These are phyloP conservation scores for Tritrichomonas musculus DNA, from an alignment of 208 protist species.

Conservation along the genomic window DNA sequence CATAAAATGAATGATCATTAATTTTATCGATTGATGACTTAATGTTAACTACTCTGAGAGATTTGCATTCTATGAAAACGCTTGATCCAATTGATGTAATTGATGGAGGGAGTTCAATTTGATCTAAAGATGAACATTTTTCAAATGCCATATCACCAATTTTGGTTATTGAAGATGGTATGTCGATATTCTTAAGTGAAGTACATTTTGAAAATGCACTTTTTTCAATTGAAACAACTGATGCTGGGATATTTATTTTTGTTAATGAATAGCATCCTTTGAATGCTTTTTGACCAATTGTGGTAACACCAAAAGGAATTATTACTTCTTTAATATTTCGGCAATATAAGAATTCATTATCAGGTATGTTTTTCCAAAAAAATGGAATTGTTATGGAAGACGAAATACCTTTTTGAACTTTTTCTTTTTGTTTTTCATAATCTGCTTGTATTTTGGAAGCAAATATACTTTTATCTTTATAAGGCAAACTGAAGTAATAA, in stretches of 20 bases:
- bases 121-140: neutral
- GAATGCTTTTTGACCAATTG: neutral
- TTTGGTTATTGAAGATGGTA: neutral
- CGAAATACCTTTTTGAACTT: too few relatives aligned
- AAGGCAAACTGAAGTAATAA: too few relatives aligned
- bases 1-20: neutral
- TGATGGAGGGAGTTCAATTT: neutral
- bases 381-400: too few relatives aligned
- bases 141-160: neutral
- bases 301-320: neutral
- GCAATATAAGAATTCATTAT: too few relatives aligned
- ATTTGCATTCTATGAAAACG: neutral
- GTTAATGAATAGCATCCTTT: neutral
- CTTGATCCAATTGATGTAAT: neutral
- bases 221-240: neutral
- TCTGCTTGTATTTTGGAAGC: too few relatives aligned
- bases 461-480: too few relatives aligned
- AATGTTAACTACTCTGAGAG: too few relatives aligned
- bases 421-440: too few relatives aligned
- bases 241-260: neutral
- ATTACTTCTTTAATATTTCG: neutral
- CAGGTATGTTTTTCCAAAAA: too few relatives aligned
- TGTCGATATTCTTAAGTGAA: neutral
- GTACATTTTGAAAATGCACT: neutral
- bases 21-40: too few relatives aligned